Base-by-base conservation (phyloP, 768 basidiomycete species). In the Mycena kentingensis region DNA sequence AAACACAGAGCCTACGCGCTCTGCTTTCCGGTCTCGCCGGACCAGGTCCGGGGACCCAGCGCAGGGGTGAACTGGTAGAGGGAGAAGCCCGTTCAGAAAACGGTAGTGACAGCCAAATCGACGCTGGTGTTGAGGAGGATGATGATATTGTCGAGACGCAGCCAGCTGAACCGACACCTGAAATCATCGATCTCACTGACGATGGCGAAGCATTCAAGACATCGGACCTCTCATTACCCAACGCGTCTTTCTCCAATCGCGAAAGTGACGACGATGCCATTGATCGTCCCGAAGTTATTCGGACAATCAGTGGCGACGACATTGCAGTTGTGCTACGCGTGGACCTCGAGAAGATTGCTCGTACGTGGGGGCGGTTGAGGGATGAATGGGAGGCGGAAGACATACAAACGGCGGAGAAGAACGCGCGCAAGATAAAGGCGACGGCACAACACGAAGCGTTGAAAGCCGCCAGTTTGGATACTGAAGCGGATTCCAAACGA, bases 271-370 rank as follows among this genome's bases (percentile, higher is more conserved):
- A 51, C 60, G 5, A 52, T 32, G 24, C 60, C 27, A 45, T 69
- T 16, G 50, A 62, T 24, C 64, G 66, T 29, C 71, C 75, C 8
- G 80, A 82, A 55, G 69, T 81, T 37, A 69, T 79, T 42, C 72
- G 71, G 26, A 70, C 62, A 15, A 46, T 60, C 11, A 66, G 62
- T 31, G 48, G 25, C 41, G 29, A 47, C 8, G 58, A 59, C 7
- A 59, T 61, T 15, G 70, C 70, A 46, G 55, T 72, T 10, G 54
- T 52, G 5, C 51, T 74, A 27, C 63, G 60, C 34, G 65, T 72
- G 49, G 64, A 72, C 36, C 5, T 67, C 13, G 51, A 68, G n/a
- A 58, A 61, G 32, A 52, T 68, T 3, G 45, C 49, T 34, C 61
- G 57, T 8, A 60, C 31, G 41, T 60, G 58, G 58, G 46, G 13